Evolutionary conservation across 306 rosid species (phyloP).

Genomic region (Prunus padus): DNA sequence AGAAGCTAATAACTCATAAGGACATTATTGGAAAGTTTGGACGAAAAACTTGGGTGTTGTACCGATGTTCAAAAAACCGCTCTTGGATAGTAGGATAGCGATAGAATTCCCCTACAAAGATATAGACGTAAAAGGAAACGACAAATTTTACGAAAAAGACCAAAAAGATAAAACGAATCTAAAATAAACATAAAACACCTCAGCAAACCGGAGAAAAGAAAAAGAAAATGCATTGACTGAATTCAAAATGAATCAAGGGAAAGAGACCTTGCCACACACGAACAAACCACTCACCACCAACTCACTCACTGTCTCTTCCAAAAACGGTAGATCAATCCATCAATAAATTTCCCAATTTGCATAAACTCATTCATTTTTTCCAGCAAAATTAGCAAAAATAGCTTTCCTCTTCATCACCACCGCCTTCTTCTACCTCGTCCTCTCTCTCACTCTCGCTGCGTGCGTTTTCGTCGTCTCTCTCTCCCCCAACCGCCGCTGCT

Average conservation of each 20-base stretch:
- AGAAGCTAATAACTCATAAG: no score
- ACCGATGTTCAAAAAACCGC: no score
- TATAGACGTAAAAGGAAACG: no score
- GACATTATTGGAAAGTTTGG: no score
- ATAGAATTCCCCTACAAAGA: no score
- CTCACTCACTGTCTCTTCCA: background rate
- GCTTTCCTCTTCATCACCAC: slow-evolving; percentile 20
- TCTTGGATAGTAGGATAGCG: no score
- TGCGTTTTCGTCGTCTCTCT: slow-evolving; percentile 2
- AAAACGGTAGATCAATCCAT: background rate
- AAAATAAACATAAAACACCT: no score
- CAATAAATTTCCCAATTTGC: background rate
- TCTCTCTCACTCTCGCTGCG: slow-evolving; percentile 10
- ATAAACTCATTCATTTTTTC: background rate
- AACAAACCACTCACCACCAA: background rate
- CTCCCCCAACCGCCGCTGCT: background rate
- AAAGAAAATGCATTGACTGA: background rate
- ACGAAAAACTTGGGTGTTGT: no score
- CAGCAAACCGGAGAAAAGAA: background rate
- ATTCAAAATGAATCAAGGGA: slow-evolving; percentile 16
- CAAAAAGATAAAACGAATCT: no score
- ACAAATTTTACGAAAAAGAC: no score
- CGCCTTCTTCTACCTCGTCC: slow-evolving; percentile 3
- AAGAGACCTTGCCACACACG: background rate
- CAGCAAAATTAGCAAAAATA: slow-evolving; percentile 2